Evolutionary conservation across 768 basidiomycete species (phyloP).

Genomic region (Exsudoporus frostii): DNA sequence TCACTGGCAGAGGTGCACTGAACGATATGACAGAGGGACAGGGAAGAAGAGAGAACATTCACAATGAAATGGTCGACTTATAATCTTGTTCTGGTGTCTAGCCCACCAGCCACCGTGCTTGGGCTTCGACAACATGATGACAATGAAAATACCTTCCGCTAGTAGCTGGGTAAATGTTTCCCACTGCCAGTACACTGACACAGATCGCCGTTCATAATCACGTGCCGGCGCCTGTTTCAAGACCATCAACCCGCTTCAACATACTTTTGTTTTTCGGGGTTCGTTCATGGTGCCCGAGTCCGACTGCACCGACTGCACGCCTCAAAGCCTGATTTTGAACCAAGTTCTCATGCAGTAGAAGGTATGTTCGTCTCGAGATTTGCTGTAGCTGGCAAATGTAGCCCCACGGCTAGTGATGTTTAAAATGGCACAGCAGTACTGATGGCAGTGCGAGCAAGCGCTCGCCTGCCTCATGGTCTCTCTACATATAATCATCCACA

Average conservation of each 20-base stretch:
- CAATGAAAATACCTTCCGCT: background rate
- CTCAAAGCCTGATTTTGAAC: background rate
- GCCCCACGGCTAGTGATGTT: background rate
- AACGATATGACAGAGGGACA: background rate
- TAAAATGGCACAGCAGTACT: background rate
- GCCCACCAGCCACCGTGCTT: background rate
- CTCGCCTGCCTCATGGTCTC: conserved; percentile 1
- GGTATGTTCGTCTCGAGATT: background rate
- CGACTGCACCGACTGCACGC: too few species aligned
- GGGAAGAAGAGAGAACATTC: background rate
- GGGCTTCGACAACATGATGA: background rate
- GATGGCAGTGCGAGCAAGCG: conserved; percentile 1
- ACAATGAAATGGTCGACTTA: background rate
- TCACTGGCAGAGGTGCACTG: background rate
- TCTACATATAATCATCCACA: background rate
- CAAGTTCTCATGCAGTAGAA: background rate
- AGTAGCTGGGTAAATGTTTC: background rate
- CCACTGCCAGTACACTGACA: background rate
- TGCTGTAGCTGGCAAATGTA: background rate
- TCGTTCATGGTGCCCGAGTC: too few species aligned
- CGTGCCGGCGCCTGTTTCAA: too few species aligned
- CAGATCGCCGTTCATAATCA: background rate
- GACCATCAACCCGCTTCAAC: too few species aligned
- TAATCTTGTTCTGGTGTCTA: background rate
- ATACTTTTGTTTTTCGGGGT: too few species aligned